Evolutionary conservation across 2,329 filamentous ascomycete genomes (phyloP), one percentile per base, ranked within the genome.

Genomic region (Aureobasidium sp.): DNA sequence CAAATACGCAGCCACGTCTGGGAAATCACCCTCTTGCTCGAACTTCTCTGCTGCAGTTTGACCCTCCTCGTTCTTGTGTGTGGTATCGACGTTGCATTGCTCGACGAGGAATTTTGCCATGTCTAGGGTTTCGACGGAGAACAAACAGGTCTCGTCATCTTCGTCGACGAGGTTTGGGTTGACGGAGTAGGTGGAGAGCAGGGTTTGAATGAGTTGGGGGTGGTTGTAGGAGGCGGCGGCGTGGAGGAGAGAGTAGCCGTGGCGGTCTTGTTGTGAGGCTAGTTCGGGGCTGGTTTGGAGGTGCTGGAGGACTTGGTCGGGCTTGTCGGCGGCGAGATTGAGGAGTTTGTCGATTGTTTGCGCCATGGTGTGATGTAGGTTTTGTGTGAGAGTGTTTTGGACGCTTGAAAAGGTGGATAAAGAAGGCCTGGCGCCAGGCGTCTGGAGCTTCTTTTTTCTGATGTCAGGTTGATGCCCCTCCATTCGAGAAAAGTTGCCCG

Each of bases 161-260:
- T 96, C 90, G 71, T 99, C 94, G 66, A 83, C 84, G 58, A 97
- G 78, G 72, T 97, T 87, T 52, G 91, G 83, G 63, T 92, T 79
- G 29, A 93, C 92, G 13, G 85, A 76, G 75, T 92, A 90, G 37
- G 93, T 89, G 50, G 79, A 79, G 15, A 59, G 21, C 3, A 58
- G 32, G 7, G 41, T 27, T 15, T 25, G 29, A 1, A 58, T n/a
- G 32, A 96, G 89, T 87, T 16, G 97, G 82, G 90, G 77, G 72
- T 97, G 92, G 72, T 88, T 89, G 81, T 97, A 99, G 67, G 92
- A 97, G 21, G 90, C 87, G 16, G 93, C 91, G 58, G 94, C 94
- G 75, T 99, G 94, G 53, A 97, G 79, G 30, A 97, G 85, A 50
- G 91, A 96, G 78, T 99, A 99, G 69, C 94, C 94, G 70, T 97